Evolutionary conservation across 257 asterid species (phyloP), one percentile per base, ranked within the genome.

Genomic region (Paraleonurus japonicus): DNA sequence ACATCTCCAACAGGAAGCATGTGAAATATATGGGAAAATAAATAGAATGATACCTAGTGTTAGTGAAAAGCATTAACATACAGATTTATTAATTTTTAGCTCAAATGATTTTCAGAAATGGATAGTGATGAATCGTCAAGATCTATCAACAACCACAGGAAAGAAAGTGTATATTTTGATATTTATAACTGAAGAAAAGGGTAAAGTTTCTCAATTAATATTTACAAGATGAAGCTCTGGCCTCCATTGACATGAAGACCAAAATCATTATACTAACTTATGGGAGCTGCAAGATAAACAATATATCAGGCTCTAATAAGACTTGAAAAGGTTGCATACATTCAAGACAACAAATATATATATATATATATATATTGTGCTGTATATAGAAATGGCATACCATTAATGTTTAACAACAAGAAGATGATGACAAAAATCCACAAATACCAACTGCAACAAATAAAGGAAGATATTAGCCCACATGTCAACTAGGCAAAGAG

Each of bases 341-440:
- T 7, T 17, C 16, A 41, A 37, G 16, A 58, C 53, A 78, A 37
- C 15, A 57, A 41, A 65, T 12, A 39, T 7, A 24, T 12, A 27
- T 37, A 13, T 16, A n/a, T 27, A 20, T 15, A 16, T 9, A 15
- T 37, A 5, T 17, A 13, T 51, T 15, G 30, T 1, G 11, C 53
- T 19, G 67, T n/a, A 27, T 30, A 37, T 45, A 74, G 15, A 50
- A 75, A 28, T 13, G 69, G 71, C 89, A 41, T 89, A 95, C 99
- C 98, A 4, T 92, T 81, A 57, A 95, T 69, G 78, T 95, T 92
- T 81, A 89, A 71, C 81, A 89, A 78, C 89, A 95, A 75, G 87
- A 92, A 95, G 79, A 95, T 12, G 83, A 92, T 66, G 70, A 92
- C 99, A 67, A 92, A 95, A 70, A 85, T 26, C 99, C 99, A 95